Conservation (phyloP, 176 grass and related monocot genomes). For the Aegilops longissima region DNA sequence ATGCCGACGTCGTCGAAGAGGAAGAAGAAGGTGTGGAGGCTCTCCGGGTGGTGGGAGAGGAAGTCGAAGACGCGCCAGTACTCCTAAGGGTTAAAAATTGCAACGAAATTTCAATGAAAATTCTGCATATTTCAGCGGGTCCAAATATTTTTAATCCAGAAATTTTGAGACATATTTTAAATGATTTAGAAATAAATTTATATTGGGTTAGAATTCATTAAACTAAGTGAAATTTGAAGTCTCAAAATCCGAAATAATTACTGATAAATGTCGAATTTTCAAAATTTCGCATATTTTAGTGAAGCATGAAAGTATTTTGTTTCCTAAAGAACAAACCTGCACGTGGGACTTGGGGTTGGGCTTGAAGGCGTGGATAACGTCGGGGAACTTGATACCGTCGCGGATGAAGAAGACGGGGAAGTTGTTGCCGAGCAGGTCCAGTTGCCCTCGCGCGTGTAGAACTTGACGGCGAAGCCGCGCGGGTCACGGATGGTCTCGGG, state of each 20-base stretch:
- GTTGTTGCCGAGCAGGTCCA: slow-evolving; percentile 93
- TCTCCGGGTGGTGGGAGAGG: slow-evolving; percentile 74
- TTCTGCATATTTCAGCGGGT: too few relatives aligned
- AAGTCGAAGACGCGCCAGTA: slow-evolving; percentile 92
- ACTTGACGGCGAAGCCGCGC: slow-evolving; percentile 93
- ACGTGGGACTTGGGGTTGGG: slow-evolving; percentile 79
- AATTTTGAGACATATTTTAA: too few relatives aligned
- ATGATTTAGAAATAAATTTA: too few relatives aligned
- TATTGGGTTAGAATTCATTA: too few relatives aligned
- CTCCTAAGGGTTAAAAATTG: slow-evolving; percentile 41
- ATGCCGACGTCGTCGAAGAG: slow-evolving; percentile 93
- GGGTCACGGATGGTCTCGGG: slow-evolving; percentile 94
- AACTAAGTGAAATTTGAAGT: too few relatives aligned
- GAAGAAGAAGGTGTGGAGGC: slow-evolving; percentile 97
- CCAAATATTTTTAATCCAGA: too few relatives aligned
- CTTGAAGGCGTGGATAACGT: slow-evolving; percentile 94
- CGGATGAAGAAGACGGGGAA: slow-evolving; percentile 98
- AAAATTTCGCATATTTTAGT: too few relatives aligned
- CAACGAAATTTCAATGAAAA: too few relatives aligned
- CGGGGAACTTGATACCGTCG: slow-evolving; percentile 91
- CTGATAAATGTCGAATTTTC: too few relatives aligned
- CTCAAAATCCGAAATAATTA: too few relatives aligned
- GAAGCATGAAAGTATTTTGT: too few relatives aligned
- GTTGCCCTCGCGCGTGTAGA: slow-evolving; percentile 89
- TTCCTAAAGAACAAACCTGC: neutral